Conservation (phyloP, 805 yeast genomes). For the Wickerhamiella siamensis region DNA sequence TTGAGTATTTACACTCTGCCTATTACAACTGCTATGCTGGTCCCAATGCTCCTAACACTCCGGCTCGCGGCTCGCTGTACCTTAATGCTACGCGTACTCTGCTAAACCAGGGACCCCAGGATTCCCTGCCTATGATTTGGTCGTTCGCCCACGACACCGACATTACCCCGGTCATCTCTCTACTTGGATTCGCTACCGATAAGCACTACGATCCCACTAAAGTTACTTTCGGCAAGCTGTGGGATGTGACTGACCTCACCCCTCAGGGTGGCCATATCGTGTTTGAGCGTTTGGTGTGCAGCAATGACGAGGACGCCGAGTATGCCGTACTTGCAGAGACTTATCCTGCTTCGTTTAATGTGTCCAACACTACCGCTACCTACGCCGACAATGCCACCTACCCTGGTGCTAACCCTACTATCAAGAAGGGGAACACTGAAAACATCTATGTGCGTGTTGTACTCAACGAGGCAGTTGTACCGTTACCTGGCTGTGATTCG, state of each 20-base stretch:
- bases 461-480: conserved; percentile 40
- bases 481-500: conserved; percentile 33
- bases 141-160: conserved; percentile 48
- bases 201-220: conserved; percentile 26
- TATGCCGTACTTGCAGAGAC: conserved; percentile 3
- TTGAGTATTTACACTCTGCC: conserved; percentile 14
- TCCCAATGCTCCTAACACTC: conserved; percentile 18
- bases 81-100: conserved; percentile 37
- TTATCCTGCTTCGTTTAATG: conserved; percentile 12
- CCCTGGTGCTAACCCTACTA: conserved; percentile 4
- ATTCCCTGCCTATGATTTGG: conserved; percentile 29
- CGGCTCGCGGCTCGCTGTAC: conserved; percentile 32
- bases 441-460: conserved; percentile 33
- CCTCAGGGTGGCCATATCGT: conserved; percentile 22
- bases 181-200: conserved; percentile 35
- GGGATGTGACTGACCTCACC: conserved; percentile 31
- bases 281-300: conserved; percentile 28
- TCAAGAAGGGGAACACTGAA: background rate
- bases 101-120: conserved; percentile 28
- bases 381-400: conserved; percentile 11
- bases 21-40: conserved; percentile 19
- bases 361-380: conserved; percentile 4
- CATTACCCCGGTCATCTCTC: conserved; percentile 34
- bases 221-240: conserved; percentile 34
- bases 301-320: conserved; percentile 7